Evolutionary conservation across 371 early-diverging fungal genomes (phyloP).

Genomic region (Haplosporangium sp.): DNA sequence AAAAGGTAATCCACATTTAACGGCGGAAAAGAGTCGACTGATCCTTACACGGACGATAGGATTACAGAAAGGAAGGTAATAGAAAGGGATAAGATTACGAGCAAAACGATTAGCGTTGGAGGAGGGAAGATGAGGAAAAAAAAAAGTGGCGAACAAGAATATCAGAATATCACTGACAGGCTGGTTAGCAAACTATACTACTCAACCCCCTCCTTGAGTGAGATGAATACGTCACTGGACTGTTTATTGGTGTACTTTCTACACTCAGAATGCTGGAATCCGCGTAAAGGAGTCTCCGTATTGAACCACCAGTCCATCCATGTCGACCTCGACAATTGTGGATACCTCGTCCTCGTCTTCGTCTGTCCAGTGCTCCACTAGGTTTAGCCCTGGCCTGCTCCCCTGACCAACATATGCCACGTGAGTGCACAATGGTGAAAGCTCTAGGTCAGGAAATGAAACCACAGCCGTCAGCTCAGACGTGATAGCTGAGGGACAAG

Average conservation of each 20-base stretch:
- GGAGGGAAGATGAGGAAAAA: no score
- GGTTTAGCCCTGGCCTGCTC: slow-evolving; percentile 11
- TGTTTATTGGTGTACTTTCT: background rate
- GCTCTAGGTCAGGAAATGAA: slow-evolving; percentile 44
- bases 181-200: no score
- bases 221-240: background rate
- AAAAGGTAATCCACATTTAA: background rate
- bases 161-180: no score
- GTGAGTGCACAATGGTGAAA: slow-evolving; percentile 31
- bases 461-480: slow-evolving; percentile 36
- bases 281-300: slow-evolving; percentile 43
- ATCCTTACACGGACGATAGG: no score
- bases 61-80: no score
- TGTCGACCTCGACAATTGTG: slow-evolving; percentile 47
- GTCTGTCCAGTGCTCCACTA: slow-evolving; percentile 53
- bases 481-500: slow-evolving; percentile 32
- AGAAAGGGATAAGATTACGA: no score
- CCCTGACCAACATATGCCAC: slow-evolving; percentile 51
- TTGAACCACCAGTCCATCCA: slow-evolving; percentile 42
- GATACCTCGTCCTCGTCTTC: slow-evolving; percentile 37
- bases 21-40: no score
- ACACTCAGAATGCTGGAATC: slow-evolving; percentile 30
- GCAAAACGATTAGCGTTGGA: no score
- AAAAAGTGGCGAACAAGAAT: no score
- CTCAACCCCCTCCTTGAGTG: no score